Evolutionary conservation across 1,284 basidiomycete species (phyloP).

Genomic region (Thecaphora thlaspeos): DNA sequence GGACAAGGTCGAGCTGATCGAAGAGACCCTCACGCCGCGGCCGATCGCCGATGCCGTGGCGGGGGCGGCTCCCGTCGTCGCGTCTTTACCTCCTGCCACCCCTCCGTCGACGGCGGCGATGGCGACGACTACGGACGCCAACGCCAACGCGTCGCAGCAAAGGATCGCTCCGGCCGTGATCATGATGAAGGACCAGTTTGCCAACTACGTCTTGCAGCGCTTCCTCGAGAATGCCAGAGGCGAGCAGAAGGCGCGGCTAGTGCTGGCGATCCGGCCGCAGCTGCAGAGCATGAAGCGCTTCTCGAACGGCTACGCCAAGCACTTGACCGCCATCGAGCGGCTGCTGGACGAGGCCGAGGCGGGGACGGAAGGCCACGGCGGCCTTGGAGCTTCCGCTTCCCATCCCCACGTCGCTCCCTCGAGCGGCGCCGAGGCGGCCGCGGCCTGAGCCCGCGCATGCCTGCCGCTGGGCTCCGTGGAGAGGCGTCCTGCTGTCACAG

Average conservation of each 20-base stretch:
- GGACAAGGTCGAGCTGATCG: constrained; percentile 70
- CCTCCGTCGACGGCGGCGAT: no score
- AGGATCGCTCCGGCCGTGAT: constrained; percentile 31
- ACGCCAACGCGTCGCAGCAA: not conserved
- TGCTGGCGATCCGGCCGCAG: constrained; percentile 23
- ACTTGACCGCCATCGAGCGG: constrained; percentile 40
- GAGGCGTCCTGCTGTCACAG: no score
- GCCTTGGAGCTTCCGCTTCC: no score
- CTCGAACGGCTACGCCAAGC: constrained; percentile 20
- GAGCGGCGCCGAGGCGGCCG: no score
- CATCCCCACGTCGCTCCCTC: no score
- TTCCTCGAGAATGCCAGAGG: constrained; percentile 47
- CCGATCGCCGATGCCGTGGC: not conserved
- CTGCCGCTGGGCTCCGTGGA: no score
- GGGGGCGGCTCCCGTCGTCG: no score
- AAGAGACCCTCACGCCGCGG: constrained; percentile 71
- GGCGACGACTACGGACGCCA: not conserved
- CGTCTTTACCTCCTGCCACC: no score
- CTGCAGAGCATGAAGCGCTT: constrained; percentile 23
- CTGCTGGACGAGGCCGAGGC: constrained; percentile 21
- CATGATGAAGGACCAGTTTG: constrained; percentile 90
- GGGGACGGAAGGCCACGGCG: no score
- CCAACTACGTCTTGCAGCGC: constrained; percentile 61
- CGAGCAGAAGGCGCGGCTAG: constrained; percentile 27
- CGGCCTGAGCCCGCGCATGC: no score